Conservation (phyloP, 2,329 filamentous ascomycete species). For the Monosporascus sp. region DNA sequence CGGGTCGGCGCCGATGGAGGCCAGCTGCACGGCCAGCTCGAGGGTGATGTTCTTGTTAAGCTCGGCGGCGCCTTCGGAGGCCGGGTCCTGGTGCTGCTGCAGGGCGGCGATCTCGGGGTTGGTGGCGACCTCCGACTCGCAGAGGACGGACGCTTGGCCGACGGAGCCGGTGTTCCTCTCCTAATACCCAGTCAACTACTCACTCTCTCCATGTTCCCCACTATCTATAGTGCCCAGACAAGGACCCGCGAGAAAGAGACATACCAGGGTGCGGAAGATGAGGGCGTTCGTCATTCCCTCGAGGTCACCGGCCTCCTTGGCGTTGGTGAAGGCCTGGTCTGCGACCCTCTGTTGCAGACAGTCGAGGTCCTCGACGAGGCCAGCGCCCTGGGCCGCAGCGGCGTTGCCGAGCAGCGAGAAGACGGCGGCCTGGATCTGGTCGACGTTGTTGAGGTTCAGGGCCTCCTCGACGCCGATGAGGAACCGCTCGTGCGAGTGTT, state of each 20-base stretch:
- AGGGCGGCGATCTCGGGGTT: slow-evolving; percentile 63
- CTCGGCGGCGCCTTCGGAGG: slow-evolving; percentile 47
- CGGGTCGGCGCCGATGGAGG: slow-evolving; percentile 56
- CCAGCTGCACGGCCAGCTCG: slow-evolving; percentile 54
- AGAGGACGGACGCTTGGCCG: slow-evolving; percentile 51
- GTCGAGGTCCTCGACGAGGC: slow-evolving; percentile 33
- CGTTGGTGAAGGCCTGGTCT: slow-evolving; percentile 56
- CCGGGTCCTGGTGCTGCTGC: slow-evolving; percentile 63
- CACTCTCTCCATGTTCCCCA: not conserved
- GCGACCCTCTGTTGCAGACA: slow-evolving; percentile 44
- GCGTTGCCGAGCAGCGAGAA: slow-evolving; percentile 36
- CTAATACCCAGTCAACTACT: slow-evolving; percentile 8
- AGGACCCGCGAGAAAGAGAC: slow-evolving; percentile 33
- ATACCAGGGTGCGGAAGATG: slow-evolving; percentile 49
- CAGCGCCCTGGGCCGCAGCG: slow-evolving; percentile 40
- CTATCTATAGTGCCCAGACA: slow-evolving; percentile 14
- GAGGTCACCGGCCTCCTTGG: slow-evolving; percentile 46
- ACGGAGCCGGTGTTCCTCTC: slow-evolving; percentile 58
- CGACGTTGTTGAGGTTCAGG: slow-evolving; percentile 26
- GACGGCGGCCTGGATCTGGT: slow-evolving; percentile 24
- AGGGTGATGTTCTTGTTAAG: slow-evolving; percentile 58
- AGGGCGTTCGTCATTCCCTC: slow-evolving; percentile 49
- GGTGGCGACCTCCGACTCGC: slow-evolving; percentile 45
- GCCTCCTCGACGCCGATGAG: slow-evolving; percentile 20
- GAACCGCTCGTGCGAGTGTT: slow-evolving; percentile 28